A percentile compares a stretch with the other conserved stretches of the same genome.
These are phyloP conservation scores for Metschnikowia bowlesiae DNA, from an alignment of 805 yeast genomes.

Conservation along the genomic window DNA sequence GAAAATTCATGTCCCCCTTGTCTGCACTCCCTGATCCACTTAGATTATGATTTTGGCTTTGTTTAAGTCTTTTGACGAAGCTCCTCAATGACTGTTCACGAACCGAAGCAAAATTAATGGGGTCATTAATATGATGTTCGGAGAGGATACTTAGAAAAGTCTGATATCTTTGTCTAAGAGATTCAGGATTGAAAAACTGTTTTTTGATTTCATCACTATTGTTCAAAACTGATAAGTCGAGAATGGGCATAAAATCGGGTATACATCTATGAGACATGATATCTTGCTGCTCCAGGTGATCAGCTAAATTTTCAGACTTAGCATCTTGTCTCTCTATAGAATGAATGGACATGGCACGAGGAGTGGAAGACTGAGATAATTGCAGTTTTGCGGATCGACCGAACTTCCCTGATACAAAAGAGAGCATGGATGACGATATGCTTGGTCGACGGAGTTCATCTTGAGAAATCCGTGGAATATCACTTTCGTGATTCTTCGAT, in stretches of 20 bases:
- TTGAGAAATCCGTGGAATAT: neutral
- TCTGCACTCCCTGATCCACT: neutral
- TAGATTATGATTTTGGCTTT: neutral
- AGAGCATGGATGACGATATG: slow-evolving; percentile 2
- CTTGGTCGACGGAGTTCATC: slow-evolving; percentile 3
- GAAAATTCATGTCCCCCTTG: neutral
- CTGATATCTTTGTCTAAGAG: slow-evolving; percentile 28
- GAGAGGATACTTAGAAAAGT: slow-evolving; percentile 28
- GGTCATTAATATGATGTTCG: slow-evolving; percentile 32
- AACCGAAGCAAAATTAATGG: slow-evolving; percentile 35
- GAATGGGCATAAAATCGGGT: slow-evolving; percentile 8
- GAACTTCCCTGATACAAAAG: slow-evolving; percentile 3
- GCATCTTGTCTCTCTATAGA: neutral
- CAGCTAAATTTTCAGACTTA: neutral
- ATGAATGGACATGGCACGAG: neutral
- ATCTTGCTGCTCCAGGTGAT: neutral
- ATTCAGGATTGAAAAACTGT: slow-evolving; percentile 24
- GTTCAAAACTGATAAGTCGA: slow-evolving; percentile 20
- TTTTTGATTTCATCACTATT: slow-evolving; percentile 19
- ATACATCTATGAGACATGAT: neutral
- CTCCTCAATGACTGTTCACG: slow-evolving; percentile 29
- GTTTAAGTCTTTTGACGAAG: slow-evolving; percentile 17
- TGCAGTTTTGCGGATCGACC: neutral
- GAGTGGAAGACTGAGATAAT: slow-evolving; percentile 1
- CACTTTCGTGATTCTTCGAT: neutral